Conservation (phyloP, 257 asterid genomes). For the Jaltomata sinuosa region DNA sequence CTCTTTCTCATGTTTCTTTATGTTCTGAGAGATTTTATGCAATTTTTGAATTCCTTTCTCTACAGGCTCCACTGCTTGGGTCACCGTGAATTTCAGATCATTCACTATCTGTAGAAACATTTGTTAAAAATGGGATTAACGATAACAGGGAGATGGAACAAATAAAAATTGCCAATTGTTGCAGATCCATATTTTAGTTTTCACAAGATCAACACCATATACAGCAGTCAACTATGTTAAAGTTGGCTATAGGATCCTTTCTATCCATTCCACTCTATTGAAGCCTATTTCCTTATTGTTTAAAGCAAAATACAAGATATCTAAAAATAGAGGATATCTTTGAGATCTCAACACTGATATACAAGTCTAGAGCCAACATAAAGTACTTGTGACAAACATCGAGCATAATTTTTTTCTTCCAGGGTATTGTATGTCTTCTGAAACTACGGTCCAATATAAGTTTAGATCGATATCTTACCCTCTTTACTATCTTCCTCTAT, state of each 20-base stretch:
- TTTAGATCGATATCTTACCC: neutral
- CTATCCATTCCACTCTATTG: neutral
- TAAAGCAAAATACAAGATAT: neutral
- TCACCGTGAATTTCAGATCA: constrained; percentile 81
- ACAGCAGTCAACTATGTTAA: neutral
- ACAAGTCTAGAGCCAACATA: neutral
- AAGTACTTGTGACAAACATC: neutral
- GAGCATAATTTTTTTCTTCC: neutral
- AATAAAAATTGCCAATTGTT: neutral
- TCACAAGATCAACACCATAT: neutral
- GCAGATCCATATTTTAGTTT: neutral
- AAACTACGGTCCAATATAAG: neutral
- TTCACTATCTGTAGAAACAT: constrained; percentile 64
- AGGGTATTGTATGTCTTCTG: neutral
- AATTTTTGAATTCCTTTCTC: constrained; percentile 82
- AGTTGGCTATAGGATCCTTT: neutral
- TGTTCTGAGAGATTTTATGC: constrained; percentile 77
- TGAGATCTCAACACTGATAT: neutral
- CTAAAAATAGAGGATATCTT: neutral
- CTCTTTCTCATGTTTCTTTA: constrained; percentile 62
- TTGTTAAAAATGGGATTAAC: neutral
- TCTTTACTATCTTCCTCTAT: neutral
- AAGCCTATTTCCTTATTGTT: neutral
- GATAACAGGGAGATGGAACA: neutral
- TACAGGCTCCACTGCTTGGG: constrained; percentile 95